Conservation (phyloP, 345 rosid genomes). For the Citrus mangshanensis region DNA sequence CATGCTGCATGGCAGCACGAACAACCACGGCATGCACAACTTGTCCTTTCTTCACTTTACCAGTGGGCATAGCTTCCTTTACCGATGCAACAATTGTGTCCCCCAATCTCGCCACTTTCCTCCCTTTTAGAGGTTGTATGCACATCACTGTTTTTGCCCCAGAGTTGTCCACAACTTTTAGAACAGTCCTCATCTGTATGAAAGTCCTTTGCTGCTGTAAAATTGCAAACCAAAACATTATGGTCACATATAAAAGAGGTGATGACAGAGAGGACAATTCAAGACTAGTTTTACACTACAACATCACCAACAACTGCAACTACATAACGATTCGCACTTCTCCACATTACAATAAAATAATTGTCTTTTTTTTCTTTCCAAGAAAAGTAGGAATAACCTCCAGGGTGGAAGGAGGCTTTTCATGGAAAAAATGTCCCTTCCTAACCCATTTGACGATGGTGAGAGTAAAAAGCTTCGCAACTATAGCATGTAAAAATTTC, state of each 20-base stretch:
- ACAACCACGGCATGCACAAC: constrained; percentile 80
- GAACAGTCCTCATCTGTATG: constrained; percentile 86
- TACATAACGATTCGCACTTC: neutral
- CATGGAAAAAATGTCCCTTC: neutral
- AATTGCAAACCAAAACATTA: neutral
- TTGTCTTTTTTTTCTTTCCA: neutral
- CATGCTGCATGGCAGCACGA: constrained; percentile 84
- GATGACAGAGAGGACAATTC: neutral
- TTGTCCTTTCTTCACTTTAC: constrained; percentile 92
- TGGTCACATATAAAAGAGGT: neutral
- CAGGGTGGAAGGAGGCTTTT: neutral
- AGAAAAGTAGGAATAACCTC: neutral
- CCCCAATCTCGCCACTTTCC: constrained; percentile 79
- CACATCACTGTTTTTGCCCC: constrained; percentile 93
- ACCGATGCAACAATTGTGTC: constrained; percentile 83
- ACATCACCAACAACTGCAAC: neutral
- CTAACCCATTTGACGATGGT: neutral
- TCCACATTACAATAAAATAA: neutral
- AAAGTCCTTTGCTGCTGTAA: constrained; percentile 71
- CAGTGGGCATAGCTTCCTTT: constrained; percentile 90
- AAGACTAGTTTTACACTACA: neutral
- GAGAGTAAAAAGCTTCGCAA: neutral
- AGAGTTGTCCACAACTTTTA: constrained; percentile 84
- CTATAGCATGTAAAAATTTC: neutral
- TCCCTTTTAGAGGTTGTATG: constrained; percentile 71